Percentiles rank a stretch among this genome's conserved stretches.
These are phyloP conservation scores for Andrographis paniculata DNA, from an alignment of 305 asterid species.

Conservation along the genomic window DNA sequence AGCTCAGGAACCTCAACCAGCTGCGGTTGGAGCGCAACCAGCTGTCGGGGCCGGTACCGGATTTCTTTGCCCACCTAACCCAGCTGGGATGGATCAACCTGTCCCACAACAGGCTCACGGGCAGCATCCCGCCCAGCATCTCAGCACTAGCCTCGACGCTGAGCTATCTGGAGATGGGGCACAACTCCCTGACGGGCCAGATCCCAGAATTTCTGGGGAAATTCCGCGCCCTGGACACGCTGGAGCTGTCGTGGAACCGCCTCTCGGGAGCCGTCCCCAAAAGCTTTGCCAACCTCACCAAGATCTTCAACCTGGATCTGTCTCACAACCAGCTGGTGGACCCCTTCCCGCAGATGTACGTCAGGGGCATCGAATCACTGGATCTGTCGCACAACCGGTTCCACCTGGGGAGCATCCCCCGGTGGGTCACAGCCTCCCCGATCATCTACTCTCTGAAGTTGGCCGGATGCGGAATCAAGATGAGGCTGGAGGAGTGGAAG, in stretches of 20 bases:
- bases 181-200: constrained; percentile 43
- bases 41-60: constrained; percentile 52
- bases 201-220: constrained; percentile 62
- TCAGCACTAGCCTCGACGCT: constrained; percentile 31
- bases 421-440: constrained; percentile 60
- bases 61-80: constrained; percentile 36
- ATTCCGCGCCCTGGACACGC: constrained; percentile 53
- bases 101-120: constrained; percentile 43
- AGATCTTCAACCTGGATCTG: constrained; percentile 70
- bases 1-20: constrained; percentile 29
- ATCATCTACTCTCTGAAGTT: constrained; percentile 64
- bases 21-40: constrained; percentile 38
- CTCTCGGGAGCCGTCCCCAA: constrained; percentile 59
- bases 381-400: constrained; percentile 67
- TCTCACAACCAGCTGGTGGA: constrained; percentile 58
- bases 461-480: constrained; percentile 71
- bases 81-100: constrained; percentile 27
- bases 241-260: constrained; percentile 61
- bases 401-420: constrained; percentile 56
- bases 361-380: constrained; percentile 66
- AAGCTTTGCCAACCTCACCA: constrained; percentile 64
- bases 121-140: constrained; percentile 47
- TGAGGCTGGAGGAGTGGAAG: constrained; percentile 61
- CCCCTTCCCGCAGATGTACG: constrained; percentile 61
- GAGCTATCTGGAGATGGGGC: constrained; percentile 48